These are phyloP conservation scores for Cryphonectria naterciae DNA, from an alignment of 2,329 filamentous ascomycete species.

Conservation along the genomic window DNA sequence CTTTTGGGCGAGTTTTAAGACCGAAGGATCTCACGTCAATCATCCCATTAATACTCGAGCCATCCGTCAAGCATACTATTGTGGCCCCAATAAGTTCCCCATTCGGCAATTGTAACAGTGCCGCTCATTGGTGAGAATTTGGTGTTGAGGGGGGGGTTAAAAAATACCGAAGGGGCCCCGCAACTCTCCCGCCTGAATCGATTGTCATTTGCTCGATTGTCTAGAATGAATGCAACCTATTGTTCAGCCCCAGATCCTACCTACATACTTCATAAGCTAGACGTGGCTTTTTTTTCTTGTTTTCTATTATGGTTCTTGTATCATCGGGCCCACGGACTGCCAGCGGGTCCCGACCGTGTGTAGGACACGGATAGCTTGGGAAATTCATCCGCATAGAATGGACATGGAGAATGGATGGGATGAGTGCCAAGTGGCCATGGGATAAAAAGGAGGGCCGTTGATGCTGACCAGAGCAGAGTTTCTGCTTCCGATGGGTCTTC, in stretches of 20 bases:
- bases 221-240: not conserved
- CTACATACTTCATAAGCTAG: not conserved
- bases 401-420: not conserved
- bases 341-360: not conserved
- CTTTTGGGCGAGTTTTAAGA: not conserved
- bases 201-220: not conserved
- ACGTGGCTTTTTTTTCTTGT: not conserved
- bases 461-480: not conserved
- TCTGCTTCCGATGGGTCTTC: not conserved
- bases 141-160: too few species aligned
- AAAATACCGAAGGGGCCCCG: not conserved
- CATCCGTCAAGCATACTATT: not conserved
- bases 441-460: not conserved
- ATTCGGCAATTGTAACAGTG: not conserved
- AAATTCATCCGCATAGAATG: not conserved
- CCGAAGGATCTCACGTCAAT: not conserved
- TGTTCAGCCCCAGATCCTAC: not conserved
- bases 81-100: not conserved
- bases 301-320: not conserved
- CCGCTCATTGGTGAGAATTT: not conserved
- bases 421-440: too few species aligned
- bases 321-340: not conserved
- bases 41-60: not conserved
- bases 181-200: not conserved
- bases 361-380: not conserved